Evolutionary conservation across 441 rosid genomes (phyloP), one percentile per base, ranked within the genome.

Genomic region (Capsella rubella): DNA sequence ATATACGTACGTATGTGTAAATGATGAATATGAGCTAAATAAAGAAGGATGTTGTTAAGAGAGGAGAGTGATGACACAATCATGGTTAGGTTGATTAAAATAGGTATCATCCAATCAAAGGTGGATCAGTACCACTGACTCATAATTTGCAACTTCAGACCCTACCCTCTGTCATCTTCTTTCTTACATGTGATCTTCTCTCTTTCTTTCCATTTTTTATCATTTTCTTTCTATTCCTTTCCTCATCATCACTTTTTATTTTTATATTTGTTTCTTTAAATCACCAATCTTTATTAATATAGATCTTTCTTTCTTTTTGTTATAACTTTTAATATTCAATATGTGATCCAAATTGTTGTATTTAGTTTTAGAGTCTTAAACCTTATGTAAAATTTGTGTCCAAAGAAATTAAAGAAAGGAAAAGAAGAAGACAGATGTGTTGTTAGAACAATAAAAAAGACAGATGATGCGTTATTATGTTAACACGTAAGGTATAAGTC

Each of bases 121-220:
- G 39, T 67, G 62, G 73, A 67, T 67, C 61, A 58, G 74, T 60
- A 75, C 69, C 40, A 75, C 28, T 69, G 49, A 51, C 67, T 67
- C 68, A 67, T 67, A 50, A 67, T 74, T 59, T 53, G 51, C 69
- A 61, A 61, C 51, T 27, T 43, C 8, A 61, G 50, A 62, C 27
- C 42, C 59, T 61, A 52, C 49, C 49, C 43, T 59, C 63, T 67
- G 73, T 37, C 73, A 45, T 60, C 73, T 51, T 53, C 56, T 61
- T 75, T 62, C 51, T 61, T 68, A 75, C 78, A 75, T 75, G 78
- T 75, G 78, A 75, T 46, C 11, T 67, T 32, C 46, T 45, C 7
- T 67, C 35, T 56, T n/a, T 13, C 32, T 29, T 15, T 55, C 25
- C 62, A 4, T 14, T 21, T 15, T 16, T 29, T 39, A 42, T 39